Evolutionary conservation across 805 yeast species (phyloP), one percentile per base, ranked within the genome.

Genomic region (Lipomyces starkeyi): DNA sequence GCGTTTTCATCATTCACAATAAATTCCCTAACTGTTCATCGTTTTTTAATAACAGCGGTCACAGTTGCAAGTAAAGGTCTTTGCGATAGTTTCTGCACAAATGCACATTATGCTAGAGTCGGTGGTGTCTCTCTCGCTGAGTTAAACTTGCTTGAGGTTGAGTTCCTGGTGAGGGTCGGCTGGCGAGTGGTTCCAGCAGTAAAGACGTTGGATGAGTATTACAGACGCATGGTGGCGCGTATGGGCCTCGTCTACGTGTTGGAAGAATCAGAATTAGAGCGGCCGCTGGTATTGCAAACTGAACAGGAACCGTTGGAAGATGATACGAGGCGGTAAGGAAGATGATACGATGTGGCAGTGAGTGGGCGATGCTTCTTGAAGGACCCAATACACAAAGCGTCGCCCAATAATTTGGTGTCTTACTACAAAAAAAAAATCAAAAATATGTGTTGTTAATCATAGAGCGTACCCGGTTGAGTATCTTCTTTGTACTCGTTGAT

Each of bases 71-170:
- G 94, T 71, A 94, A 94, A 77, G 94, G 97, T 0, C 83, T 93
- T 71, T 93, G 97, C 78, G 99, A 94, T 79, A 89, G 93, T 32
- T 94, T 95, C 78, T 93, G 95, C 79, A 92, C 97, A 17, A 94
- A 93, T 78, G 85, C 89, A 58, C 97, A 95, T 78, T 94, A 95
- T 75, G 97, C 98, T 13, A 91, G 90, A 76, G 98, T 95, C 22
- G 99, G 99, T 2, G 98, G 99, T 68, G 90, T 93, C 3, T 91
- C 91, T 56, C 80, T 89, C 59, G 84, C 87, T 67, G 98, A 93
- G 76, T 81, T 93, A 72, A 95, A 95, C 78, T 83, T 94, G 64
- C 82, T 94, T 59, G 99, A 94, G 76, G 87, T 90, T 63, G 98
- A 95, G 78, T 93, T 95, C 74, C 83, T 94, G 58, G 85, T 85